Evolutionary conservation across 2,329 filamentous ascomycete species (phyloP).

Genomic region (Magnaporthales sp.): DNA sequence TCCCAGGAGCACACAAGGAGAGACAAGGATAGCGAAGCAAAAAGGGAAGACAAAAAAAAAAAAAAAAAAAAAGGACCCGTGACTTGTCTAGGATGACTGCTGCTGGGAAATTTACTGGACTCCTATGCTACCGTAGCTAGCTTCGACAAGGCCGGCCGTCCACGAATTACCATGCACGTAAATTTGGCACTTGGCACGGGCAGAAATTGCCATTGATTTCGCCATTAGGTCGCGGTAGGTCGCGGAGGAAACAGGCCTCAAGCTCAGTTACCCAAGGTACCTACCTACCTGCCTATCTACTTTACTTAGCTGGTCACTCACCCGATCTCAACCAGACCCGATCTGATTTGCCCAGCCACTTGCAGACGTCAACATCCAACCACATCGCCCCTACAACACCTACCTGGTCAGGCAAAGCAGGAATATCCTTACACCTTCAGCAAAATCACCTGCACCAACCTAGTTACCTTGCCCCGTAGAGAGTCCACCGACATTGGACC

Average conservation of each 20-base stretch:
- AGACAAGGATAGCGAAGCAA: background rate
- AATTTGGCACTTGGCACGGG: background rate
- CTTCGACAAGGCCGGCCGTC: background rate
- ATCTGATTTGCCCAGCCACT: background rate
- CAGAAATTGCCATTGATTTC: background rate
- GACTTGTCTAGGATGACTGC: background rate
- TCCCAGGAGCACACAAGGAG: background rate
- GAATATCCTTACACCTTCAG: background rate
- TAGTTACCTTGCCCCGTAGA: background rate
- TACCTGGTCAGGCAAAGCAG: background rate
- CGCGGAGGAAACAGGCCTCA: background rate
- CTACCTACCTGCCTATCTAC: too few relatives aligned
- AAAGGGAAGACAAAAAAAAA: background rate
- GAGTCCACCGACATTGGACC: background rate
- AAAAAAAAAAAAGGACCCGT: background rate
- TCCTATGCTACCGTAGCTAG: background rate
- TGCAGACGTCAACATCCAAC: background rate
- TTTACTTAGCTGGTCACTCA: too few relatives aligned
- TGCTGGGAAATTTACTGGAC: background rate
- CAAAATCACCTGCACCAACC: background rate
- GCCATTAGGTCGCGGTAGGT: background rate
- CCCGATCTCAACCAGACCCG: too few relatives aligned
- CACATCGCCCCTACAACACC: background rate
- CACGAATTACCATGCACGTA: background rate
- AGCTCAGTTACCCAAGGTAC: background rate